Evolutionary conservation across 1,139 yeast species (phyloP).

Genomic region (Yamadazyma dushanensis): DNA sequence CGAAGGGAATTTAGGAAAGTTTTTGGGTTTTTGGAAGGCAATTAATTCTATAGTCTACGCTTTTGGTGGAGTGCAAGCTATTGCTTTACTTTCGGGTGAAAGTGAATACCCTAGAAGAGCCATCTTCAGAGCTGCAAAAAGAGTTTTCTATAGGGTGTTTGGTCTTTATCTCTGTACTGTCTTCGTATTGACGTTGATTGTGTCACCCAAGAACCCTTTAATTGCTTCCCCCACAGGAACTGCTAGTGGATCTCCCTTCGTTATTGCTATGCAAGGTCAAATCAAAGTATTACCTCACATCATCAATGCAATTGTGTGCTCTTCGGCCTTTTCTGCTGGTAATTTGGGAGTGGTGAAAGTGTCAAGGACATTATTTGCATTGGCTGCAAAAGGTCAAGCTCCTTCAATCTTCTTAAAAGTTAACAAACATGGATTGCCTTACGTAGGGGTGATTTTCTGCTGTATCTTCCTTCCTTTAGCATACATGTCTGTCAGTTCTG

Average conservation of each 20-base stretch:
- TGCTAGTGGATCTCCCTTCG: constrained; percentile 41
- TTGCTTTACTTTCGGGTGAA: constrained; percentile 86
- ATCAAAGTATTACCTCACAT: constrained; percentile 44
- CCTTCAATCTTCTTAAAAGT: constrained; percentile 48
- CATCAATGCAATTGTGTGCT: constrained; percentile 52
- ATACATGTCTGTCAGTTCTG: constrained; percentile 52
- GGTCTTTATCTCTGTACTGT: constrained; percentile 54
- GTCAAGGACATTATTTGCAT: constrained; percentile 51
- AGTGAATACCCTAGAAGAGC: constrained; percentile 66
- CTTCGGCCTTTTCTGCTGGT: constrained; percentile 53
- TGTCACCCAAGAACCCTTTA: constrained; percentile 36
- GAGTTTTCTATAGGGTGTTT: constrained; percentile 68
- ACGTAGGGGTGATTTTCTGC: constrained; percentile 48
- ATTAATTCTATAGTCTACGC: constrained; percentile 81
- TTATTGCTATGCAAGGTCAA: constrained; percentile 40
- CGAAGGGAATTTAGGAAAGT: constrained; percentile 61
- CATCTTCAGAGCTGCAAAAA: constrained; percentile 71
- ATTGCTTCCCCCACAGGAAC: constrained; percentile 30
- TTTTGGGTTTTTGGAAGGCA: constrained; percentile 70
- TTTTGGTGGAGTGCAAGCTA: constrained; percentile 55
- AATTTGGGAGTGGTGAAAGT: constrained; percentile 54
- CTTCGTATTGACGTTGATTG: constrained; percentile 46
- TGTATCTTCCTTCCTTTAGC: constrained; percentile 59
- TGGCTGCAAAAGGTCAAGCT: constrained; percentile 47
- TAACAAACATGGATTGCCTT: constrained; percentile 56